Conservation (phyloP, 176 grass and related monocot genomes). For the Bonia amplexicaulis region DNA sequence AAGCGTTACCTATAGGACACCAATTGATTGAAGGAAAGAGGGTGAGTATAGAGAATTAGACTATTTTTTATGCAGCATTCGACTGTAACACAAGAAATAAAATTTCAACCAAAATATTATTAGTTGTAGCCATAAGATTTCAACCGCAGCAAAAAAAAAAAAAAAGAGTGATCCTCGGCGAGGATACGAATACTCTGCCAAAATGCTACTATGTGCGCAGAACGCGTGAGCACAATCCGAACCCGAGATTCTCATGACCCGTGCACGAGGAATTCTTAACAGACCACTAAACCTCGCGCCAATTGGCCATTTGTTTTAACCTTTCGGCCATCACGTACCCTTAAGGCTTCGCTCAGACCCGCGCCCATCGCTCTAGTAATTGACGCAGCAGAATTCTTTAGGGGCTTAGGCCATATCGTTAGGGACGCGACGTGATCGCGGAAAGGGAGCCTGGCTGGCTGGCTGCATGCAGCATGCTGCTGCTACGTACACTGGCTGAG, state of each 20-base stretch:
- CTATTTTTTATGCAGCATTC: too few species aligned
- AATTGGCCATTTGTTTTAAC: not conserved
- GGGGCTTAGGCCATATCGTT: not conserved
- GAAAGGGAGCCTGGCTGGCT: not conserved
- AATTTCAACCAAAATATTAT: too few species aligned
- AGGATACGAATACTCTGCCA: not conserved
- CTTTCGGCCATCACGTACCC: constrained; percentile 17
- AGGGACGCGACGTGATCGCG: constrained; percentile 9
- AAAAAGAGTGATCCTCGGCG: too few species aligned
- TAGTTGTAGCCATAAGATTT: too few species aligned
- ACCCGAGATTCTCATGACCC: not conserved
- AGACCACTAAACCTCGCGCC: not conserved
- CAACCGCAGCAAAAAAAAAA: too few species aligned
- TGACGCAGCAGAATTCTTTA: not conserved
- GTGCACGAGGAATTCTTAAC: not conserved
- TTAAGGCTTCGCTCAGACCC: too few species aligned
- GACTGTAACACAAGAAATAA: too few species aligned
- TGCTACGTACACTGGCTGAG: not conserved
- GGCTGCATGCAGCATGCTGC: not conserved
- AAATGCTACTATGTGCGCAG: not conserved
- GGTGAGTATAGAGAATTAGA: too few species aligned
- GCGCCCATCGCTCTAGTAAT: not conserved
- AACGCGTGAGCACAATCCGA: constrained; percentile 17
- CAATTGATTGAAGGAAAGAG: too few species aligned
- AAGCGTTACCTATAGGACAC: too few species aligned